These are phyloP conservation scores for Vachellia collinsii DNA, from an alignment of 306 rosid species.

Conservation along the genomic window DNA sequence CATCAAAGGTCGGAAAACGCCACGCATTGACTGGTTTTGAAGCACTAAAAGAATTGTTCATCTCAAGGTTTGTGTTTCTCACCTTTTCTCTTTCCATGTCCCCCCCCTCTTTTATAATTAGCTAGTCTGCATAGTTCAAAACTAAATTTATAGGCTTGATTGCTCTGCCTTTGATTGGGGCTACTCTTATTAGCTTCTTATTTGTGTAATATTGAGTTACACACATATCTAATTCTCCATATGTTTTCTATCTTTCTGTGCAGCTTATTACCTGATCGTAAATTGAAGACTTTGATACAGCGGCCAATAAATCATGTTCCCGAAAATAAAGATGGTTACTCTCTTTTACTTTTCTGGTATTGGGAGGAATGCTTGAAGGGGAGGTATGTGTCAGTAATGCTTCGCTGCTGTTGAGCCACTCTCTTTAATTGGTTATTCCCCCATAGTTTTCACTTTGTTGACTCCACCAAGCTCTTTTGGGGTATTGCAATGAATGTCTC, in stretches of 20 bases:
- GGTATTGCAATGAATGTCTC: constrained; percentile 35
- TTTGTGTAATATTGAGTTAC: constrained; percentile 16
- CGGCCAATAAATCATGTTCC: constrained; percentile 69
- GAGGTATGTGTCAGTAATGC: constrained; percentile 53
- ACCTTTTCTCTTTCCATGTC: constrained; percentile 3
- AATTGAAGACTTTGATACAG: constrained; percentile 80
- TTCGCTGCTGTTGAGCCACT: constrained; percentile 14
- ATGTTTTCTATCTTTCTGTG: constrained; percentile 27
- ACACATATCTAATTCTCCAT: neutral
- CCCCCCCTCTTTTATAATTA: neutral
- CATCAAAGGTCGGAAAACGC: constrained; percentile 97
- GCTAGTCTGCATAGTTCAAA: neutral
- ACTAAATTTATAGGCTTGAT: neutral
- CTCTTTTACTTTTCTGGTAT: constrained; percentile 90
- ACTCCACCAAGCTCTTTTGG: constrained; percentile 23
- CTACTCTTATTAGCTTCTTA: neutral
- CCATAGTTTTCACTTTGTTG: neutral
- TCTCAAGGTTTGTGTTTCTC: constrained; percentile 62
- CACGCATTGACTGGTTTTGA: constrained; percentile 93
- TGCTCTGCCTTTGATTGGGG: neutral
- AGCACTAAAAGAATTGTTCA: constrained; percentile 81
- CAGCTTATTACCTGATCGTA: constrained; percentile 92
- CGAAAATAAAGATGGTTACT: constrained; percentile 87
- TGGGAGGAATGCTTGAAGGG: constrained; percentile 98
- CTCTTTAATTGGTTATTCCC: neutral